phyloP scores from a whole-genome alignment of 768 basidiomycete species.

The Suillus decipiens region DNA sequence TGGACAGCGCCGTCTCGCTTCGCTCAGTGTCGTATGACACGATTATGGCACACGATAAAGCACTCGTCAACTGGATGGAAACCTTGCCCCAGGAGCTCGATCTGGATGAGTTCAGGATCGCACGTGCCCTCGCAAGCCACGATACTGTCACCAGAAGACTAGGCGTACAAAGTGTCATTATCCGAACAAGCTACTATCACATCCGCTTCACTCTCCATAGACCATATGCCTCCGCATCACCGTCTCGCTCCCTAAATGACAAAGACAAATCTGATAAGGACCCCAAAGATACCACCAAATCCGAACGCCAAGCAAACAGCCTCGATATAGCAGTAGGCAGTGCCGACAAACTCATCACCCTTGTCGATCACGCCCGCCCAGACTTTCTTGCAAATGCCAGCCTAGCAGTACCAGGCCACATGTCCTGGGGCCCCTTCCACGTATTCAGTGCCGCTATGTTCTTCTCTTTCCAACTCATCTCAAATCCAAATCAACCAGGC shows the following conservation, averaged over 20 bases:
- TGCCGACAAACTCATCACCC: slow-evolving; percentile 76
- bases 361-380: slow-evolving; percentile 73
- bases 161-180: slow-evolving; percentile 81
- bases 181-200: slow-evolving; percentile 76
- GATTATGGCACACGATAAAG: slow-evolving; percentile 70
- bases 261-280: slow-evolving; percentile 32
- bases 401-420: slow-evolving; percentile 75
- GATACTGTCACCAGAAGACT: slow-evolving; percentile 60
- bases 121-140: slow-evolving; percentile 67
- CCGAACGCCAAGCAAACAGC: slow-evolving; percentile 53
- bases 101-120: slow-evolving; percentile 74
- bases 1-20: slow-evolving; percentile 81
- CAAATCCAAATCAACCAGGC: slow-evolving; percentile 78
- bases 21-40: slow-evolving; percentile 78
- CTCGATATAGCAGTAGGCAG: slow-evolving; percentile 75
- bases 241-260: slow-evolving; percentile 25
- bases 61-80: slow-evolving; percentile 74
- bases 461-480: slow-evolving; percentile 86
- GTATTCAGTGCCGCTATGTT: slow-evolving; percentile 88
- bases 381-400: slow-evolving; percentile 73
- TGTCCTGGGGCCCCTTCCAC: slow-evolving; percentile 84
- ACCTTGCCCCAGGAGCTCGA: slow-evolving; percentile 73
- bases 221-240: slow-evolving; percentile 54
- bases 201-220: slow-evolving; percentile 85
- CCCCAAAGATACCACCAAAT: slow-evolving; percentile 14